These are phyloP conservation scores for Phytophthora colocasiae DNA, from an alignment of 352 stramenopile genomes.

Conservation along the genomic window DNA sequence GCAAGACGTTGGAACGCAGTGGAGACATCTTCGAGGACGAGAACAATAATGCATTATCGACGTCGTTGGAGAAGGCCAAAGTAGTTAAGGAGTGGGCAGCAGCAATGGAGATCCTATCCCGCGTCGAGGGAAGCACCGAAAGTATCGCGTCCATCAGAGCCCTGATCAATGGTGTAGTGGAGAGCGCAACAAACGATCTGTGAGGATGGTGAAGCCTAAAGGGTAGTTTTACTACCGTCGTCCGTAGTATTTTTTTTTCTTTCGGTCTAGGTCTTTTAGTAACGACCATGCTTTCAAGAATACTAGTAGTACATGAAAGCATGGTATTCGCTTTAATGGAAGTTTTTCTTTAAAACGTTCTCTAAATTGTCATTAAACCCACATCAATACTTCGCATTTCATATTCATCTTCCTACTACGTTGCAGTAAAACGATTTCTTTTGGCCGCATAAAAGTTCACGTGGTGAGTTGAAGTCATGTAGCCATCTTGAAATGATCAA, in stretches of 20 bases:
- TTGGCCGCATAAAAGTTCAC: too few relatives aligned
- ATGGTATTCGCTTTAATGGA: not conserved
- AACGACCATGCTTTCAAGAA: not conserved
- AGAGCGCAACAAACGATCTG: conserved; percentile 25
- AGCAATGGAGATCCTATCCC: conserved; percentile 34
- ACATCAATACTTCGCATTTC: too few relatives aligned
- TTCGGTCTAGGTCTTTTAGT: conserved; percentile 1
- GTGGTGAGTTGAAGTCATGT: too few relatives aligned
- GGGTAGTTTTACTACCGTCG: not conserved
- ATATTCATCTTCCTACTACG: too few relatives aligned
- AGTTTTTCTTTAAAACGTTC: too few relatives aligned
- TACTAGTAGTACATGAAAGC: not conserved
- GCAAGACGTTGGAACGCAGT: conserved; percentile 7
- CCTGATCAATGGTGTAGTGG: conserved; percentile 31
- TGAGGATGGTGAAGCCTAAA: conserved; percentile 1
- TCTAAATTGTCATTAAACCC: too few relatives aligned
- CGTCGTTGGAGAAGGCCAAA: conserved; percentile 35
- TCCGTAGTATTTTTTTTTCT: conserved; percentile 1
- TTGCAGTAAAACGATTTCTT: too few relatives aligned
- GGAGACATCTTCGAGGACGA: conserved; percentile 3
- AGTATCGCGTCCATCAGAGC: conserved; percentile 31
- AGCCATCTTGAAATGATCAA: too few relatives aligned
- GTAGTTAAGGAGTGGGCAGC: conserved; percentile 41
- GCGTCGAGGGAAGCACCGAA: conserved; percentile 34
- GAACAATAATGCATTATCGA: not conserved